Evolutionary conservation across 805 yeast genomes (phyloP).

Genomic region (Ogataea philodendri): DNA sequence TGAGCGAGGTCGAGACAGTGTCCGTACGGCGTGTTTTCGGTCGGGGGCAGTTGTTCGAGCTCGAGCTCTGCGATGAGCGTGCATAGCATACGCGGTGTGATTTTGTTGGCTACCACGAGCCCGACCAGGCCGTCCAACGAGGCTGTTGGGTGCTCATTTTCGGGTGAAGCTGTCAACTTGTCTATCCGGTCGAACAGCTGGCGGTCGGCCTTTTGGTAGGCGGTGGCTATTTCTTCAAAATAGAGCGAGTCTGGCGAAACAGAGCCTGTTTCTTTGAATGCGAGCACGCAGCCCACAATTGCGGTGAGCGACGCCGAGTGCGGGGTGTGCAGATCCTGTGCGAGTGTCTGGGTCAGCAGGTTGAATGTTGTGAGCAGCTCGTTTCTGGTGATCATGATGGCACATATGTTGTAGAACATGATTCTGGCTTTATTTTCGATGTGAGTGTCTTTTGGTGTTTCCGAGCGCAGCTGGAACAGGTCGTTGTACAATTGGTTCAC

Average conservation of each 20-base stretch:
- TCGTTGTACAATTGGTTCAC: slow-evolving; percentile 45
- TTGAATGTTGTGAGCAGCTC: slow-evolving; percentile 29
- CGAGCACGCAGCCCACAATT: slow-evolving; percentile 19
- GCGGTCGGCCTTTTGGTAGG: slow-evolving; percentile 5
- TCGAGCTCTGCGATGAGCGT: slow-evolving; percentile 30
- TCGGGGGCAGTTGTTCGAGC: not conserved
- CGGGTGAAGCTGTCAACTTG: too few species aligned
- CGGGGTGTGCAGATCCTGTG: slow-evolving; percentile 8
- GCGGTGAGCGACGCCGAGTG: slow-evolving; percentile 15
- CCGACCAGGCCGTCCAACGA: slow-evolving; percentile 27
- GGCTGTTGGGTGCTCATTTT: too few species aligned
- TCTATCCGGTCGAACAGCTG: slow-evolving; percentile 8
- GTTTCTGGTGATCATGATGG: slow-evolving; percentile 28
- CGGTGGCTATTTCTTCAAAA: slow-evolving; percentile 12
- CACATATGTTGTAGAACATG: slow-evolving; percentile 23
- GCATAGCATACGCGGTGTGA: slow-evolving; percentile 38
- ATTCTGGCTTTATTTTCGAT: slow-evolving; percentile 21
- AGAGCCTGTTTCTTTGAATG: slow-evolving; percentile 16
- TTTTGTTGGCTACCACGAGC: slow-evolving; percentile 26
- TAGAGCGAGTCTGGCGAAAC: slow-evolving; percentile 10
- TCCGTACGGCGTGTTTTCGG: slow-evolving; percentile 5
- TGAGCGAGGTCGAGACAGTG: slow-evolving; percentile 14
- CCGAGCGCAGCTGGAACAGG: slow-evolving; percentile 35
- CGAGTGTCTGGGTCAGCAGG: slow-evolving; percentile 16
- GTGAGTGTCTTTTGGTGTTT: slow-evolving; percentile 70